Base-by-base conservation (phyloP, 2,329 filamentous ascomycete genomes). In the Bertia moriformis region DNA sequence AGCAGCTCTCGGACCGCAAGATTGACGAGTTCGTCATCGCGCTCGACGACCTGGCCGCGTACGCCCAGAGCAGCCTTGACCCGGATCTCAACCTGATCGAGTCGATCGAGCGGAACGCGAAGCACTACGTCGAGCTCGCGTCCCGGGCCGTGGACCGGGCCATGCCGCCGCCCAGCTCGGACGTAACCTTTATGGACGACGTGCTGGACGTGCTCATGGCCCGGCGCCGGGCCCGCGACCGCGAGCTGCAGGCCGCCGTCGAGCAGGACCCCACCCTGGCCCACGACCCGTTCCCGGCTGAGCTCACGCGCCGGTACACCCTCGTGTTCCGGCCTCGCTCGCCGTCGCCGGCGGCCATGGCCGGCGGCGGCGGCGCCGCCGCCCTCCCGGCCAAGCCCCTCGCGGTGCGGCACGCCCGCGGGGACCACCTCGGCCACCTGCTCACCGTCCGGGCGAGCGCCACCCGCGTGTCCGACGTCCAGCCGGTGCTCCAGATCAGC, bases 131-230 rank as follows among this genome's bases (percentile, higher is more conserved):
- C 47, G 91, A 98, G 52, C 73, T 96, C 42, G 62, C 96, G 42
- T 89, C 89, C 2, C 72, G 82, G 47, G 91, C 91, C 4, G 78
- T 95, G 35, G 91, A 98, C 62, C 81, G 78, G 42, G 71, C 84
- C 40, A 77, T 98, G 71, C 91, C 91, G 1, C 67, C 72, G 44
- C 81, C 88, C 30, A 82, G 74, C 13, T 69, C 68, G 39, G 86
- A 94, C 46, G 71, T 89, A 47, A 88, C 73, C 48, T 96, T 94
- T 70, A 96, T 96, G 59, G 88, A 95, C 53, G 91, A 98, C 59
- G 88, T 96, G 7, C 71, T 98, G 33, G 91, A 98, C 60, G 85
- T 98, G 19, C 81, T 98, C 52, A 93, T 95, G 82, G 84, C 86
- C 30, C 85, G 93, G 54, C 80, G 91, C 49, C 78, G 84, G 49